Evolutionary conservation across 2,329 filamentous ascomycete genomes (phyloP), one percentile per base, ranked within the genome.

Genomic region (Penicillium sp.): DNA sequence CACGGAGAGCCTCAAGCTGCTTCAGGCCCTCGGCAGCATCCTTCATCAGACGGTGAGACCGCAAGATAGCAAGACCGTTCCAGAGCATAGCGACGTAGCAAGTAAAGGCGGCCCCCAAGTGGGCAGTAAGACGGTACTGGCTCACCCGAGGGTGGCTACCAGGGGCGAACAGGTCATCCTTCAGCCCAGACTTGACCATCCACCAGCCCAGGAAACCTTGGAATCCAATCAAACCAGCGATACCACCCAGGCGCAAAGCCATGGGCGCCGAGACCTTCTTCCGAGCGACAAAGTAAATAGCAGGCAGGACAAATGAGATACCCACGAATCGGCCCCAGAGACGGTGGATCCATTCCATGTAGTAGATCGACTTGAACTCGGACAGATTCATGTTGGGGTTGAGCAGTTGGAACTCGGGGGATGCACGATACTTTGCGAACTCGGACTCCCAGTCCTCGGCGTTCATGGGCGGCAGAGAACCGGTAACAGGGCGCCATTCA

Each of bases 301-400:
- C 91, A 1, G 95, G 95, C 1, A 97, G 72, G 50, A 96, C 87
- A 76, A 98, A 97, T 52, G 91, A 89, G 62, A 98, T 77, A 59
- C 95, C 95, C 58, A 99, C 91, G 68, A 96, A 83, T 64, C 95
- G 89, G 47, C 95, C 95, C 93, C 95, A 98, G 56, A 97, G 83
- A 33, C 95, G 87, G 77, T 99, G 95, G 44, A 89, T 87, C 95
- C 95, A 99, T 82, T 99, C 95, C 95, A 98, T 98, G 77, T 90
- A 99, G 84, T 98, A 99, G 66, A 99, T 99, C 74, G 95, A 89
- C 78, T 98, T 97, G 81, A 98, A 99, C 75, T 99, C 95, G 59
- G 88, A 85, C 57, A 99, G 82, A 35, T 85, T 89, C 95, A 99
- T 99, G 75, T 91, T 86, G 35, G 93, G 89, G 79, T 99, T 99